Percentiles rank a stretch among this genome's conserved stretches.
phyloP scores from a whole-genome alignment of 2,329 filamentous ascomycete genomes.

The Dryadomyces quercus-mongolicae region DNA sequence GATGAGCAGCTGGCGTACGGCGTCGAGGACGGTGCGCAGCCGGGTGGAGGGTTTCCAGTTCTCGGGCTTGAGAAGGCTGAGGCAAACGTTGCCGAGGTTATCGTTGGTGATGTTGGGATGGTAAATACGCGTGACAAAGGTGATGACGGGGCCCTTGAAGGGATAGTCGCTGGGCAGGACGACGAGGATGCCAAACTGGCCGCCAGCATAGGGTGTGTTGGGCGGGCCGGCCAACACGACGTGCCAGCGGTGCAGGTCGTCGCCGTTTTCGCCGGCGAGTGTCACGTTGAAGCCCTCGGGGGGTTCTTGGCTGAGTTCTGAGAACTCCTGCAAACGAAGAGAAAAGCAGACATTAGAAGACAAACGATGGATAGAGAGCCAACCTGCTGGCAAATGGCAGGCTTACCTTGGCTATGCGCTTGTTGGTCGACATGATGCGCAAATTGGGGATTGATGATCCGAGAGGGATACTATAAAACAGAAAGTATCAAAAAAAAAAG shows the following conservation, averaged over 20 bases:
- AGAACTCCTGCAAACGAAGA: constrained; percentile 35
- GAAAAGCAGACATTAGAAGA: not conserved
- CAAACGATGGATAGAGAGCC: not conserved
- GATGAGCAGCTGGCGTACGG: constrained; percentile 59
- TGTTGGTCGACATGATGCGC: constrained; percentile 24
- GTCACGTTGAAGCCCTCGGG: constrained; percentile 33
- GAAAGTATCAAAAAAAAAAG: too few species aligned
- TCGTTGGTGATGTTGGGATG: constrained; percentile 93
- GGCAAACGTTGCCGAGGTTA: constrained; percentile 70
- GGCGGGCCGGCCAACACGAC: constrained; percentile 33
- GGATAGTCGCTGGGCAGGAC: constrained; percentile 71
- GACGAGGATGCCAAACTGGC: constrained; percentile 62
- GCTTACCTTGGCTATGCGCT: constrained; percentile 12
- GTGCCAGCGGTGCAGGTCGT: constrained; percentile 41
- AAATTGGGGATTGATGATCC: constrained; percentile 14
- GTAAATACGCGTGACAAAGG: constrained; percentile 84
- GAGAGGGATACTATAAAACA: not conserved
- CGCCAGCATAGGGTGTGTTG: constrained; percentile 43
- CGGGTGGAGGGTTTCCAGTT: constrained; percentile 86
- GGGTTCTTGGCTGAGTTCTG: constrained; percentile 34
- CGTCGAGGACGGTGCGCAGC: constrained; percentile 63
- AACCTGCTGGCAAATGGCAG: not conserved
- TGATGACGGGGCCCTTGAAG: constrained; percentile 73
- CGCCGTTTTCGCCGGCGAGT: constrained; percentile 31
- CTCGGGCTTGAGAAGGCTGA: constrained; percentile 70